Evolutionary conservation across 73 alveolate genomes (phyloP).

Genomic region (Tetrahymena borealis): DNA sequence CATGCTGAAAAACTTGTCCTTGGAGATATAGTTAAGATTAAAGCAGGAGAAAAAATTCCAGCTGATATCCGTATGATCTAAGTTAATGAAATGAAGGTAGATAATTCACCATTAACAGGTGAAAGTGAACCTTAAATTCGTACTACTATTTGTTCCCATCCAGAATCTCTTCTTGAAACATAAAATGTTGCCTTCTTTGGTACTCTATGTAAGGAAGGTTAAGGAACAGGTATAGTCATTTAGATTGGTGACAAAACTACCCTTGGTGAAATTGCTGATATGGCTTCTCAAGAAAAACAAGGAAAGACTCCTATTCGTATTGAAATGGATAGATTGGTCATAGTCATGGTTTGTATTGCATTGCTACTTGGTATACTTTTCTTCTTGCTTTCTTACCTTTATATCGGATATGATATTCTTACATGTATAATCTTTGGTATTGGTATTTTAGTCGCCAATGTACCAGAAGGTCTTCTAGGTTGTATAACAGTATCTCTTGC

Average conservation of each 20-base stretch:
- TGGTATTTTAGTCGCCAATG: slow-evolving; percentile 87
- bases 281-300: slow-evolving; percentile 80
- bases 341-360: slow-evolving; percentile 86
- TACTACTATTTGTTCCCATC: slow-evolving; percentile 51
- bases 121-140: slow-evolving; percentile 73
- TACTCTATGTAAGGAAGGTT: slow-evolving; percentile 87
- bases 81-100: slow-evolving; percentile 82
- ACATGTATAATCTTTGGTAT: slow-evolving; percentile 52
- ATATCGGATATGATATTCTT: background rate
- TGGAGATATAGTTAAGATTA: slow-evolving; percentile 86
- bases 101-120: slow-evolving; percentile 95
- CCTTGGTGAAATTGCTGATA: slow-evolving; percentile 90
- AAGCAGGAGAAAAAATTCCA: slow-evolving; percentile 95
- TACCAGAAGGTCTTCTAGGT: slow-evolving; percentile 88
- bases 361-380: slow-evolving; percentile 75
- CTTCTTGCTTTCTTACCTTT: slow-evolving; percentile 71
- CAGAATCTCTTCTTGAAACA: slow-evolving; percentile 82
- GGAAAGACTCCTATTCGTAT: slow-evolving; percentile 81
- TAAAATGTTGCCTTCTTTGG: slow-evolving; percentile 83
- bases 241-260: slow-evolving; percentile 88
- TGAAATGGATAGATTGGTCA: slow-evolving; percentile 87
- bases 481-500: slow-evolving; percentile 87
- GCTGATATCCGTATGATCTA: slow-evolving; percentile 88
- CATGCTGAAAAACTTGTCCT: slow-evolving; percentile 79
- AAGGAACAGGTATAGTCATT: slow-evolving; percentile 86